Conservation (phyloP, 2,329 filamentous ascomycete genomes). For the Fusarium zealandicum region DNA sequence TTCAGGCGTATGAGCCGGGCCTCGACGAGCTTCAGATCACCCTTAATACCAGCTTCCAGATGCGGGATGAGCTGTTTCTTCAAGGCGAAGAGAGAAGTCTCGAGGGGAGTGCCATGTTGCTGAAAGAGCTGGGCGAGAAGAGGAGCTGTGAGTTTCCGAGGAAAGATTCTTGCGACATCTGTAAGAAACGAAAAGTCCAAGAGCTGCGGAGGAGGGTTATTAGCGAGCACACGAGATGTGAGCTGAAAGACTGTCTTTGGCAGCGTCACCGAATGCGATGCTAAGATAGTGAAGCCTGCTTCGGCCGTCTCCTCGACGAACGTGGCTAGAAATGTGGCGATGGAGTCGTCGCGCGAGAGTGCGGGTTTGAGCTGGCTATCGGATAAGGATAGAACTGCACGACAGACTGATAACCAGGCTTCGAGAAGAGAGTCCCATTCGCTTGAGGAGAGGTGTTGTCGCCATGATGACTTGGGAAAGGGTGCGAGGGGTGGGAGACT, state of each 20-base stretch:
- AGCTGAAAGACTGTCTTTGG: slow-evolving; percentile 72
- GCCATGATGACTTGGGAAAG: slow-evolving; percentile 75
- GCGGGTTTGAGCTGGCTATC: slow-evolving; percentile 61
- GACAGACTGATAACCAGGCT: slow-evolving; percentile 75
- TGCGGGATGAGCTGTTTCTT: slow-evolving; percentile 69
- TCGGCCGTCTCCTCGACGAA: slow-evolving; percentile 66
- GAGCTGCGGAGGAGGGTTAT: slow-evolving; percentile 54
- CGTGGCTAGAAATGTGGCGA: slow-evolving; percentile 69
- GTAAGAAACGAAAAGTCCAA: slow-evolving; percentile 73
- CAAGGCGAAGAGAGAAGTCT: slow-evolving; percentile 62
- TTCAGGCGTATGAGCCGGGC: slow-evolving; percentile 65
- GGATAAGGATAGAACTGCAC: slow-evolving; percentile 68
- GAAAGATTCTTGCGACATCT: slow-evolving; percentile 72
- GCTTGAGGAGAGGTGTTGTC: slow-evolving; percentile 67
- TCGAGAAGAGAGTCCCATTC: slow-evolving; percentile 83
- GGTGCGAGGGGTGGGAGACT: slow-evolving; percentile 76
- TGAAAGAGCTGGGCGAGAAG: slow-evolving; percentile 60
- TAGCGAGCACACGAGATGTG: slow-evolving; percentile 61
- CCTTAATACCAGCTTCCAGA: slow-evolving; percentile 67
- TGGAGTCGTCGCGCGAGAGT: slow-evolving; percentile 63
- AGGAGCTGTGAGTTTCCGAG: slow-evolving; percentile 65
- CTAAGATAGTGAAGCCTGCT: slow-evolving; percentile 47
- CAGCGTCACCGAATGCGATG: slow-evolving; percentile 54
- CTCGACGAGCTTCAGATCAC: slow-evolving; percentile 63
- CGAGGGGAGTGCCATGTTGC: slow-evolving; percentile 56